Evolutionary conservation across 176 grass and related monocot genomes (phyloP), one percentile per base, ranked within the genome.

Genomic region (Canna indica): DNA sequence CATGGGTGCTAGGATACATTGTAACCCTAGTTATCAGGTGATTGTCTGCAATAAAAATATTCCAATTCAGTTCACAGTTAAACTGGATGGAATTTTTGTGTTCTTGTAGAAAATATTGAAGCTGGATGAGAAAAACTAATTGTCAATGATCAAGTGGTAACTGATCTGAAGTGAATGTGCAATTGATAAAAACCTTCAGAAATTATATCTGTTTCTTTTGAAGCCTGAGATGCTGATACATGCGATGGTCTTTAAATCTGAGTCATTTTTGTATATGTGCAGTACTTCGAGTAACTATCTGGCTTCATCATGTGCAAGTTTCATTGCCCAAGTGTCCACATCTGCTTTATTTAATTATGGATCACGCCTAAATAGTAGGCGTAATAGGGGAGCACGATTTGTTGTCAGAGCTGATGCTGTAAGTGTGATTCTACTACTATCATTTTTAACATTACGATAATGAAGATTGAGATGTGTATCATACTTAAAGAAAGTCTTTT

Each of bases 351-450:
- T 93, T 59, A 85, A 90, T 54, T 69, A 76, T 73, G 78, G 50
- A 28, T 65, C 66, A 28, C 85, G 77, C 12, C 70, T 74, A 71
- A 82, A 80, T 76, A 84, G 36, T 75, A 32, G 38, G 59, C 53
- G 77, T 36, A 73, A 64, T 61, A 93, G 89, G 75, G 80, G 82
- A 67, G 87, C 84, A 74, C 75, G 78, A 42, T 84, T 99, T 22
- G n/a, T 99, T 18, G 86, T 99, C 31, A 90, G 90, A 83, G 90
- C 94, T 82, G 82, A 90, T 73, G 34, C 80, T 46, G 94, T 99
- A 79, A 88, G 94, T 68, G 77, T 41, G 52, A 66, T 80, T 11
- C 70, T 69, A 45, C 76, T 30, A 35, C 14, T 69, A 67, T 56
- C 50, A 65, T 24, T 25, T 59, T 77, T 66, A 16, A 36, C 44